phyloP scores from a whole-genome alignment of 2,329 filamentous ascomycete species.

The Didymella pinodella region DNA sequence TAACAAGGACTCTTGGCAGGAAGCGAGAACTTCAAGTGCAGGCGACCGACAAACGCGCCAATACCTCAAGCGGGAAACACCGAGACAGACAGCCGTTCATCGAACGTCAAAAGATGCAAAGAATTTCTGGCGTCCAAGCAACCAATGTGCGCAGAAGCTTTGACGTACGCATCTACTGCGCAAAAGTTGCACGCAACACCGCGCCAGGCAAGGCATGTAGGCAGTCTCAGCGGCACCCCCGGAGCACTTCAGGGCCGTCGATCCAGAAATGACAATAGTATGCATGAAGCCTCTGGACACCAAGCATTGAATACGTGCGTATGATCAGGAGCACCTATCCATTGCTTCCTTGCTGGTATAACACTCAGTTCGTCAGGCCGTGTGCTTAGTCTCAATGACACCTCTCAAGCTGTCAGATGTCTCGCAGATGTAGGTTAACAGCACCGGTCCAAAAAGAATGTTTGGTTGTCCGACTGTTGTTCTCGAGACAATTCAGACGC shows the following conservation, averaged over 20 bases:
- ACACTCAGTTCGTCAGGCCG: too few relatives aligned
- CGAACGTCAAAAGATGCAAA: background rate
- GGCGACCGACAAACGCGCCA: background rate
- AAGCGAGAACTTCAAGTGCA: constrained; percentile 21
- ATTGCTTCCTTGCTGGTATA: background rate
- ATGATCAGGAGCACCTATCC: background rate
- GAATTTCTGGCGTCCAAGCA: background rate
- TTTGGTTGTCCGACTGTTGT: too few relatives aligned
- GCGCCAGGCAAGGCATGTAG: background rate
- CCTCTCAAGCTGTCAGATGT: background rate
- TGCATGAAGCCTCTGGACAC: background rate
- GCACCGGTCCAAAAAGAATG: too few relatives aligned
- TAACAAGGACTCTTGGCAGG: constrained; percentile 19
- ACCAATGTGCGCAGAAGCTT: background rate
- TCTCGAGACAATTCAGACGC: background rate
- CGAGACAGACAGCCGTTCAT: background rate
- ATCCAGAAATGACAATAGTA: too few relatives aligned
- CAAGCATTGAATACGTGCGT: background rate
- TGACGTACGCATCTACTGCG: background rate
- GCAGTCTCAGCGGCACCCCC: background rate
- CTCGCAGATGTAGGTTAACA: background rate
- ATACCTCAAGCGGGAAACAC: background rate
- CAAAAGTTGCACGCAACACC: too few relatives aligned
- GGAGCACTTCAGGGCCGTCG: background rate
- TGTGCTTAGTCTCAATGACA: background rate